Evolutionary conservation across 768 basidiomycete genomes (phyloP).

Genomic region (Suillus clintonianus): DNA sequence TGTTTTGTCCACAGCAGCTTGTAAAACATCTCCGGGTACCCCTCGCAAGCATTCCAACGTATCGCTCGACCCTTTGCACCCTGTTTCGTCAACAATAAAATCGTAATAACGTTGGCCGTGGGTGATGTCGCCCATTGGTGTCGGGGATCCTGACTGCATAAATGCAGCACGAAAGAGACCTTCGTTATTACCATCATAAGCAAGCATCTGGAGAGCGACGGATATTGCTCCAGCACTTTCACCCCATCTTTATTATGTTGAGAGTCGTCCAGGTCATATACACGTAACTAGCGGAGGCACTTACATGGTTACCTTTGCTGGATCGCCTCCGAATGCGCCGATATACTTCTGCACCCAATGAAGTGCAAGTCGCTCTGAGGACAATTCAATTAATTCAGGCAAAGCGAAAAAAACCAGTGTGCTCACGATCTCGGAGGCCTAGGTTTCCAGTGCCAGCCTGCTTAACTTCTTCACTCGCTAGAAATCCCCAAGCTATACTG

Average conservation of each 20-base stretch:
- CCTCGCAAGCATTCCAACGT: slow-evolving; percentile 31
- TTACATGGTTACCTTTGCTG: slow-evolving; percentile 29
- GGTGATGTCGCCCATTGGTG: slow-evolving; percentile 18
- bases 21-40: slow-evolving; percentile 34
- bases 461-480: slow-evolving; percentile 27
- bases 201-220: slow-evolving; percentile 15
- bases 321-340: slow-evolving; percentile 42
- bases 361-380: slow-evolving; percentile 36
- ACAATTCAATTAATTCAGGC: background rate
- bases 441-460: slow-evolving; percentile 33
- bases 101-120: slow-evolving; percentile 8
- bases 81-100: slow-evolving; percentile 26
- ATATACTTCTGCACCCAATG: slow-evolving; percentile 47
- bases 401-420: background rate
- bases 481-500: slow-evolving; percentile 27
- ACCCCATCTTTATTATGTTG: slow-evolving; percentile 12
- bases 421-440: slow-evolving; percentile 39
- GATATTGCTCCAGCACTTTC: slow-evolving; percentile 19
- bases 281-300: background rate
- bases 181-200: slow-evolving; percentile 13
- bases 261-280: background rate
- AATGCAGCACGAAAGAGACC: slow-evolving; percentile 18
- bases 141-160: slow-evolving; percentile 45
- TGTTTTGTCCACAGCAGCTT: slow-evolving; percentile 40
- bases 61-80: slow-evolving; percentile 23